A percentile compares a stretch with the other conserved stretches of the same genome.
Conservation (phyloP, 1,284 basidiomycete species). For the Trametes sp. region DNA sequence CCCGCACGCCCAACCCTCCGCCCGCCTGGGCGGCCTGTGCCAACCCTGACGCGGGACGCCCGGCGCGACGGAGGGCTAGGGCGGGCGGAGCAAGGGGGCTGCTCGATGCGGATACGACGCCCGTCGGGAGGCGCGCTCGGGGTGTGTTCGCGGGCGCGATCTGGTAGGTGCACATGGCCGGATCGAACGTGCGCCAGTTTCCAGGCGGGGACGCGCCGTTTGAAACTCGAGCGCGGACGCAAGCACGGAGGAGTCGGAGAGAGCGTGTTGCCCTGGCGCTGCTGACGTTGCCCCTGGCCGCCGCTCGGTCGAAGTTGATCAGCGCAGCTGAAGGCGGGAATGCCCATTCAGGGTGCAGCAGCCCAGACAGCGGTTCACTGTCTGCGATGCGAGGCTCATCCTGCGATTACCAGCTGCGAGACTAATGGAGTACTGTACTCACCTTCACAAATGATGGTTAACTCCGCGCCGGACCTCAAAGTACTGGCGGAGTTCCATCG, state of each 20-base stretch:
- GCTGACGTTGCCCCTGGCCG: neutral
- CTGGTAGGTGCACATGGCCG: too few species aligned
- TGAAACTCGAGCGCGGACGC: neutral
- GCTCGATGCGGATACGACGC: neutral
- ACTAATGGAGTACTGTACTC: neutral
- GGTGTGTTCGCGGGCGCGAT: too few species aligned
- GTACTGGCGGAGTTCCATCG: neutral
- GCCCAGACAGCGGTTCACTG: too few species aligned
- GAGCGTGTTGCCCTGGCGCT: neutral
- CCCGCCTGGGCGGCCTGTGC: neutral
- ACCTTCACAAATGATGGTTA: neutral
- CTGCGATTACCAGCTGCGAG: neutral
- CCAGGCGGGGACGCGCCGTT: too few species aligned
- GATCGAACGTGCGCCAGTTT: too few species aligned
- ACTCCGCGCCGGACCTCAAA: neutral
- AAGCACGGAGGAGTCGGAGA: neutral
- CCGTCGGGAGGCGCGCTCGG: neutral
- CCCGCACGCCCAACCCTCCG: constrained; percentile 3
- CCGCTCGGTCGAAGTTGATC: neutral
- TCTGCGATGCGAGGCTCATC: neutral
- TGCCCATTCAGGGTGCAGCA: neutral
- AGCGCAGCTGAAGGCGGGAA: neutral
- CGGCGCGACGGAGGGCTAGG: too few species aligned
- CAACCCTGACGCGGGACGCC: neutral
- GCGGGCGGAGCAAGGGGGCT: neutral